Evolutionary conservation across 2,329 filamentous ascomycete genomes (phyloP).

Genomic region (Zymoseptoria tritici): DNA sequence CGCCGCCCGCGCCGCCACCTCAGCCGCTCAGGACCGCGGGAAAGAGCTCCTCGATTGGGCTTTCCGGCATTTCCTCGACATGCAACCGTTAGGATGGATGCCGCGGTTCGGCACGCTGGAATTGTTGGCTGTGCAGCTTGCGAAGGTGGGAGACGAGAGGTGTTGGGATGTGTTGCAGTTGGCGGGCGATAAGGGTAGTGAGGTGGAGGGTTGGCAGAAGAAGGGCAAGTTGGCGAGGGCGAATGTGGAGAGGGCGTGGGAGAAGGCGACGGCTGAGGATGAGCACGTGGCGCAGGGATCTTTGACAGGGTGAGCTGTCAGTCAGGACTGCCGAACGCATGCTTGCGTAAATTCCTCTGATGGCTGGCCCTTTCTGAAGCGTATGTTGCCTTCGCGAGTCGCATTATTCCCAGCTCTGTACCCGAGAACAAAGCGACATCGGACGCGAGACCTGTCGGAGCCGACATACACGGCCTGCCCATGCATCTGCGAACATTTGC

Average conservation of each 20-base stretch:
- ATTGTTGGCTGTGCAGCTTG: conserved; percentile 20
- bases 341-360: background rate
- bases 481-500: background rate
- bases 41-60: conserved; percentile 25
- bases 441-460: background rate
- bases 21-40: conserved; percentile 5
- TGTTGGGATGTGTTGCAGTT: conserved; percentile 31
- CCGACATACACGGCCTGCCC: background rate
- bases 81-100: conserved; percentile 26
- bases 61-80: conserved; percentile 28
- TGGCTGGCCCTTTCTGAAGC: background rate
- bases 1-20: background rate
- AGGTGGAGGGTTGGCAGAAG: conserved; percentile 23
- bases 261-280: background rate
- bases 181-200: conserved; percentile 20
- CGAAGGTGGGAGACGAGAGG: conserved; percentile 20
- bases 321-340: background rate
- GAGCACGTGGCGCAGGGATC: background rate
- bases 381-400: background rate
- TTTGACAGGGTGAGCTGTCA: background rate
- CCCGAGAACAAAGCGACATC: background rate
- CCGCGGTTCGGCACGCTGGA: conserved; percentile 28
- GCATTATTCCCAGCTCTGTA: background rate
- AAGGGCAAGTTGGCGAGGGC: conserved; percentile 20
- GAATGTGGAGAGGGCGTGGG: conserved; percentile 23